Conservation (phyloP, 768 basidiomycete genomes). For the Mycena vitilis region DNA sequence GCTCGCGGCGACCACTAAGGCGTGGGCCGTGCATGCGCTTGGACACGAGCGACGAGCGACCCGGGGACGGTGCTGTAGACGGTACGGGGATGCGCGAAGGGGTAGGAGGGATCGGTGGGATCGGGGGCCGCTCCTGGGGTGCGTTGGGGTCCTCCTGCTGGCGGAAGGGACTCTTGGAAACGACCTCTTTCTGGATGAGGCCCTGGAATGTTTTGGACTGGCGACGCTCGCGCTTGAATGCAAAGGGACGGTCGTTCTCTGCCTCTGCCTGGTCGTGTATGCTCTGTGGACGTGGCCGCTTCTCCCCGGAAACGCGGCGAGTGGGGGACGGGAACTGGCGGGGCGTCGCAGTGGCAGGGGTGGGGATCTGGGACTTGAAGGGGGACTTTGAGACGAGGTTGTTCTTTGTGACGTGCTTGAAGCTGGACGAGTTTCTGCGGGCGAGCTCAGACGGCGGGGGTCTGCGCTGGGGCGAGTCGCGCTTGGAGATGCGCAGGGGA, state of each 20-base stretch:
- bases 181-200: constrained; percentile 80
- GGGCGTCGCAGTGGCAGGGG: constrained; percentile 56
- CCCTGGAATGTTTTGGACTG: constrained; percentile 82
- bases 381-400: constrained; percentile 89
- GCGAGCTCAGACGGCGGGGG: constrained; percentile 64
- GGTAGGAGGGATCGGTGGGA: constrained; percentile 41
- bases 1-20: constrained; percentile 61
- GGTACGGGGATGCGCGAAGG: constrained; percentile 39
- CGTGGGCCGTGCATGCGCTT: constrained; percentile 84
- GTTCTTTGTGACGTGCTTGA: constrained; percentile 79
- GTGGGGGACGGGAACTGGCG: constrained; percentile 45
- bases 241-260: constrained; percentile 78
- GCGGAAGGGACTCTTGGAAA: constrained; percentile 86
- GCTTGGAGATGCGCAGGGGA: constrained; percentile 81
- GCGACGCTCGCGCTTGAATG: constrained; percentile 76
- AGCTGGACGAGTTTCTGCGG: constrained; percentile 81
- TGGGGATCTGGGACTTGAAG: constrained; percentile 76
- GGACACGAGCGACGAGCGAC: constrained; percentile 76
- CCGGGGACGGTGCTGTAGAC: constrained; percentile 58
- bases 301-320: constrained; percentile 79
- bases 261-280: constrained; percentile 75
- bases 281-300: constrained; percentile 77
- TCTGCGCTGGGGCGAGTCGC: constrained; percentile 59
- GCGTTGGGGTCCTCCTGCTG: constrained; percentile 44
- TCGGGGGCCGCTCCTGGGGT: constrained; percentile 37